Evolutionary conservation across 345 rosid species (phyloP), one percentile per base, ranked within the genome.

Genomic region (Garcia nutans): DNA sequence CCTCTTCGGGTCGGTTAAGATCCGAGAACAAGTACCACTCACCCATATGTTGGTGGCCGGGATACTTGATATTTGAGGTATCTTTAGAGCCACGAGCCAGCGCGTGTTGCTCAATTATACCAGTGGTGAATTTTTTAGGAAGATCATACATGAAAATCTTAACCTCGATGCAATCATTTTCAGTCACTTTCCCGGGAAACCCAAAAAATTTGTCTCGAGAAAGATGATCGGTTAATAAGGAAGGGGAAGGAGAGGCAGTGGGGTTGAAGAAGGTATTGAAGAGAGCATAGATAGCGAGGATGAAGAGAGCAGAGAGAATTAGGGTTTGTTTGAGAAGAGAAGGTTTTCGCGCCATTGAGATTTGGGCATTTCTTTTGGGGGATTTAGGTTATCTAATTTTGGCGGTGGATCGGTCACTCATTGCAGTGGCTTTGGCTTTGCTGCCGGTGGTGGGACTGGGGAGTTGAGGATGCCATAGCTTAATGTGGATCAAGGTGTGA

Each of bases 31-130:
- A 83, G 80, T 85, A 89, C 99, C 99, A 96, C 79, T 96, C 99
- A 37, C 91, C 98, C 99, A 93, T 96, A 81, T 96, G 99, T 82
- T 96, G 99, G 86, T 96, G 99, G 22, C 98, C 98, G 11, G 99
- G 99, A 79, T 96, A 96, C 75, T 83, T 90, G 72, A 87, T 83
- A 52, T 73, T 59, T 23, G 93, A 76, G 50, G 84, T 75, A 73
- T 89, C 93, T 58, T 74, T 13, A 3, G 88, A 88, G 2, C 97
- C 95, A 62, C 98, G 97, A 31, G 93, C 98, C 47, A 87, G 74
- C 31, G 90, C 74, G 85, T 89, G 98, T 57, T 88, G 91, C 80
- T 90, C 82, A 78, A 96, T 90, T 64, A 96, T 74, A 19, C 97
- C 97, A 77, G 89, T 82, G 56, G 89, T 96, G 92, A 96, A 96